Evolutionary conservation across 1,284 basidiomycete genomes (phyloP).

Genomic region (Ustilago vetiveriae): DNA sequence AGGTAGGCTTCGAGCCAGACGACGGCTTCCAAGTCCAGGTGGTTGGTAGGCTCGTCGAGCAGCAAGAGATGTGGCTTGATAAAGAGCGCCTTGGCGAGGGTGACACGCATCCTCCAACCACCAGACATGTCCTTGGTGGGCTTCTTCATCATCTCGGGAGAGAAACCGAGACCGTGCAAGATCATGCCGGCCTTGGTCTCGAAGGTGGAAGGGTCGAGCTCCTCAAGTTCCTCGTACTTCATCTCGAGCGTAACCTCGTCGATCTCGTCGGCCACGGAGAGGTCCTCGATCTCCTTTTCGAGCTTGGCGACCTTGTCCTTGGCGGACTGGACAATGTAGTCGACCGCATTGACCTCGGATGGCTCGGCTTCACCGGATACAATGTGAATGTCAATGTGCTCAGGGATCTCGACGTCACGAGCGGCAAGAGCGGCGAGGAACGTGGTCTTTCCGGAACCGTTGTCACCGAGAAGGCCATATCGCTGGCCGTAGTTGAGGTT

Average conservation of each 20-base stretch:
- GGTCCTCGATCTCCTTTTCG: constrained; percentile 92
- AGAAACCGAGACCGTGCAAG: constrained; percentile 95
- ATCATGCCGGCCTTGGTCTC: constrained; percentile 95
- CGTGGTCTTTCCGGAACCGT: constrained; percentile 93
- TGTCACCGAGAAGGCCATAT: constrained; percentile 93
- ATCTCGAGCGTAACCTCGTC: constrained; percentile 87
- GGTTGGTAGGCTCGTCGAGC: constrained; percentile 78
- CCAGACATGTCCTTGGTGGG: constrained; percentile 98
- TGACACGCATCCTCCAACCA: constrained; percentile 99
- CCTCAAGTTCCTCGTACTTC: constrained; percentile 95
- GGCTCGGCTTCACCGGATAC: constrained; percentile 96
- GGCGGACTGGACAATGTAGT: constrained; percentile 93
- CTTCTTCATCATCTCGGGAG: constrained; percentile 89
- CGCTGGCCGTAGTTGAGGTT: constrained; percentile 96
- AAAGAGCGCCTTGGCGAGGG: constrained; percentile 93
- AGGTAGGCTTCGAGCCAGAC: constrained; percentile 99
- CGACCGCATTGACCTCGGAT: constrained; percentile 92
- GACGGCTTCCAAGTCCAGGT: constrained; percentile 94
- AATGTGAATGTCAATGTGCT: constrained; percentile 97
- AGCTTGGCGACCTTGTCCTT: constrained; percentile 93
- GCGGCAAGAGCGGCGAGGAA: constrained; percentile 65
- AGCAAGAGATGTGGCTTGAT: constrained; percentile 94
- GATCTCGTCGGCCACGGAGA: constrained; percentile 86
- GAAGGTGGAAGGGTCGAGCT: constrained; percentile 93
- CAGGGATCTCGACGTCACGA: constrained; percentile 87